Base-by-base conservation (phyloP, 495 filamentous ascomycete genomes). In the Aspergillus saccharolyticus region DNA sequence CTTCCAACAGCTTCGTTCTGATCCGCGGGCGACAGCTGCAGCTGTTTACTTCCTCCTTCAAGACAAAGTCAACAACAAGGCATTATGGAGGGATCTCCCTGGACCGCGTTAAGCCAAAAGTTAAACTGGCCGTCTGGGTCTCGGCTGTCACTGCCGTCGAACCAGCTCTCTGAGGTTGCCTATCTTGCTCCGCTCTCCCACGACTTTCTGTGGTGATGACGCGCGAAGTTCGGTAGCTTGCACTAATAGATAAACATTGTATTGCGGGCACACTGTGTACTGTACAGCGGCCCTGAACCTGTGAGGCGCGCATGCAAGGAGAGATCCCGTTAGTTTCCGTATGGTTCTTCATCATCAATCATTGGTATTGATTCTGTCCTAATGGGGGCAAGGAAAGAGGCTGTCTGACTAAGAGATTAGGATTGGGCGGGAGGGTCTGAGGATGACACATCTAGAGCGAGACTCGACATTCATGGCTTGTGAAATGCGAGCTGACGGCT, bases 61-160 rank as follows among this genome's bases (percentile, higher is more conserved):
- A 42, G 2, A n/a, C 12, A 19, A 10, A 42, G 48, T 24, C 24
- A 42, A 24, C 20, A 25, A 19, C 4, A 53, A n/a, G 43, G 17
- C 9, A 55, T 39, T 17, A 50, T 52, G 42, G 33, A 39, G 33
- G 7, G 33, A 39, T 39, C 33, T 39, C 33, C 33, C 33, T 12
- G 6, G 6, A 39, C 46, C 46, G 33, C 33, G 33, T 39, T 39
- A 39, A 39, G 33, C 4, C 4, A 39, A 39, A 39, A 39, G 4
- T 39, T 12, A 39, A 39, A 12, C 5, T 39, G 42, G 5, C 42
- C 16, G 24, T 15, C 21, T 20, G 28, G 28, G 24, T 51, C 59
- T 39, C 50, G 30, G 59, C 25, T 57, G 59, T 54, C 50, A 51
- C 28, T 44, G 16, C 49, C 54, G 54, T 57, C 59, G 39, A 61